phyloP scores from a whole-genome alignment of 306 rosid genomes.

The Quillaja saponaria region DNA sequence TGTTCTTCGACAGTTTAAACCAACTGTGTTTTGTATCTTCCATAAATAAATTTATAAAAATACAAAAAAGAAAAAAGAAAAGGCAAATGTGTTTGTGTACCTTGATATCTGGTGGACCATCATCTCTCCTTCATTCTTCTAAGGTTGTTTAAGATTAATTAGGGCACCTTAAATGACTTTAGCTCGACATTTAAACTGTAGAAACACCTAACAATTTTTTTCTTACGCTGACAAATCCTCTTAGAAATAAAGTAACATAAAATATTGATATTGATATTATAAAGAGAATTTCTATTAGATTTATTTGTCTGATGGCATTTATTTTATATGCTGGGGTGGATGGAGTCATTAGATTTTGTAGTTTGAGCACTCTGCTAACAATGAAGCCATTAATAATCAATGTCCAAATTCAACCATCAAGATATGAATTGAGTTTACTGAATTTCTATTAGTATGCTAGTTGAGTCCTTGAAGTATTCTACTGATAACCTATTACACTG shows the following conservation, averaged over 20 bases:
- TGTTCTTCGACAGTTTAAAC: conserved; percentile 6
- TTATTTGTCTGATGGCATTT: no score
- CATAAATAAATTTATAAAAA: no score
- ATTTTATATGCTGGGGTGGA: no score
- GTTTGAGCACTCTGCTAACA: no score
- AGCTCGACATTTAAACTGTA: background rate
- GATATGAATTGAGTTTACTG: no score
- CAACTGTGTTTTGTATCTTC: background rate
- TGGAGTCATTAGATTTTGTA: no score
- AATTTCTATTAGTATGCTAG: no score
- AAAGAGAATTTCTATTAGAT: background rate
- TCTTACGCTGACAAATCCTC: background rate
- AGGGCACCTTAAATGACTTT: background rate
- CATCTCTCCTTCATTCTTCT: conserved; percentile 4
- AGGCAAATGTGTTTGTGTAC: conserved; percentile 4
- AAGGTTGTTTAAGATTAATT: background rate
- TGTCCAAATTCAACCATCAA: no score
- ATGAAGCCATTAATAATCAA: no score
- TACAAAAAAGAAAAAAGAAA: no score
- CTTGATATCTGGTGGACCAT: conserved; percentile 10
- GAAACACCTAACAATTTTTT: background rate
- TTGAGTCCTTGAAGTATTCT: no score
- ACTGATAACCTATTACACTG: background rate
- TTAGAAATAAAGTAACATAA: background rate
- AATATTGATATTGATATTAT: background rate